Evolutionary conservation across 345 rosid species (phyloP), one percentile per base, ranked within the genome.

Genomic region (Populus davidiana): DNA sequence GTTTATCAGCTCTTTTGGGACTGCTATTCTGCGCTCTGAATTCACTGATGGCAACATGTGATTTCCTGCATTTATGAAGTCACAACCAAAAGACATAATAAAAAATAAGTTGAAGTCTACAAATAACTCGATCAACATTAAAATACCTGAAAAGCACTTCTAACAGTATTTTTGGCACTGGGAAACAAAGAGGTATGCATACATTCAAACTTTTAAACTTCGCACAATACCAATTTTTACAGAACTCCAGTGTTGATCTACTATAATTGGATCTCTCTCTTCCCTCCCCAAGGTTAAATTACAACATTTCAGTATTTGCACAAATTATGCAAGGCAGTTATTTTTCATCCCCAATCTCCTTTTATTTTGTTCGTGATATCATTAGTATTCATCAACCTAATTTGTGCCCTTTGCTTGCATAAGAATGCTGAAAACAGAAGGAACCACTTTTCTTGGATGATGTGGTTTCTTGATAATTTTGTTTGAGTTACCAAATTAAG

Each of bases 21-120:
- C 73, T 74, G 62, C 39, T 62, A 62, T 79, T 74, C 80, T 86
- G 88, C 79, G 89, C 93, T 77, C 85, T 91, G 75, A 95, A 93
- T 85, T 86, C 89, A 81, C 90, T 88, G 81, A 93, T 93, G 76
- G 98, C 94, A 72, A 86, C 80, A 75, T 90, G 94, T 41, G 99
- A 81, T 85, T 95, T 93, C 89, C 99, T 93, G 91, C 67, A 67
- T 29, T 33, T 75, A 83, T n/a, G 23, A 21, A 47, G 63, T 76
- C 84, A 74, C 25, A 73, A 49, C 21, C 63, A 78, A 62, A 80
- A 67, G 67, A 74, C 3, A 76, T 72, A 1, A 25, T 66, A 14
- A 56, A 39, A 62, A 38, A 36, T 54, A 9, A 77, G 43, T 50
- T 69, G 43, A 79, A 71, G 35, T 11, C n/a, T 44, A 63, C 6